phyloP scores from a whole-genome alignment of 148 eudicot species.

The Chenopodium suecicum region DNA sequence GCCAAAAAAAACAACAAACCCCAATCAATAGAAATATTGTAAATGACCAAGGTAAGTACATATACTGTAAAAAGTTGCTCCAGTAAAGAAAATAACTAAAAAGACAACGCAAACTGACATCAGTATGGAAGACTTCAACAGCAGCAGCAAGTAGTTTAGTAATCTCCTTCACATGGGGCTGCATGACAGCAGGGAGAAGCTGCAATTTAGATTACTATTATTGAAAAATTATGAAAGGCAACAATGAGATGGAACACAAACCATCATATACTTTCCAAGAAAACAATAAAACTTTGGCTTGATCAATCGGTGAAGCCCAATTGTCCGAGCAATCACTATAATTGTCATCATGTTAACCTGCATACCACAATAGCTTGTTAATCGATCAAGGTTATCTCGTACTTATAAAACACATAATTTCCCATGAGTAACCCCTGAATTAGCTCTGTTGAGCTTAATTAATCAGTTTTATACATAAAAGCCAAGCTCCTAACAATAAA shows the following conservation, averaged over 20 bases:
- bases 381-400: too few relatives aligned
- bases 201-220: constrained; percentile 16
- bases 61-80: background rate
- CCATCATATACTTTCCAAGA: constrained; percentile 97
- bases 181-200: constrained; percentile 26
- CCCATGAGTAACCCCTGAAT: too few relatives aligned
- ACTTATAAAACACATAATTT: background rate
- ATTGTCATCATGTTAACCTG: constrained; percentile 94
- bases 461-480: too few relatives aligned
- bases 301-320: constrained; percentile 87
- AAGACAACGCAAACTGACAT: constrained; percentile 43
- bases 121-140: constrained; percentile 95
- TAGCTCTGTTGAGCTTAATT: too few relatives aligned
- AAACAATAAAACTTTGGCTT: constrained; percentile 74
- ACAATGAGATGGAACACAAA: constrained; percentile 18
- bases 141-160: constrained; percentile 93
- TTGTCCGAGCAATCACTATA: constrained; percentile 80
- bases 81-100: background rate
- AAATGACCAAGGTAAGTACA: background rate
- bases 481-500: too few relatives aligned
- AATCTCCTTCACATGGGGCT: constrained; percentile 98
- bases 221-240: background rate
- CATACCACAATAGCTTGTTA: background rate
- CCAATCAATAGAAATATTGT: background rate
- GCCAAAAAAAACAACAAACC: background rate